Base-by-base conservation (phyloP, 1,284 basidiomycete genomes). In the Sporisorium exsertum region DNA sequence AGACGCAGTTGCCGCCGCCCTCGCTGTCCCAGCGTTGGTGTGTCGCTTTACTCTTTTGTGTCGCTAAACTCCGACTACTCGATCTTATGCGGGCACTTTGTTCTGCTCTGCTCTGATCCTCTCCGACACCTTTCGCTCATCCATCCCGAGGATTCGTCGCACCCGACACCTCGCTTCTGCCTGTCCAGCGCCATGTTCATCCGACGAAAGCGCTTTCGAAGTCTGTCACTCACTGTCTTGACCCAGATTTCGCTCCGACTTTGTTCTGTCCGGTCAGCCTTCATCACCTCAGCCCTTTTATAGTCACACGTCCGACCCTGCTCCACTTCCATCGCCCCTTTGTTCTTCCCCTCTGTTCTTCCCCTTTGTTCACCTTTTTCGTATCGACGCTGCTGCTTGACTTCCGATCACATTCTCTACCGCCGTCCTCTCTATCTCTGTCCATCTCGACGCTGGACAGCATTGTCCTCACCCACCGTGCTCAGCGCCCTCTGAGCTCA, bases 221-320 rank as follows among this genome's bases (percentile, higher is more conserved):
- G 43, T 20, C 43, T 26, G 9, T 15, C 46, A n/a, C 16, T 35
- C 35, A 4, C 37, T 40, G 37, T 16, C n/a, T n/a, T 40, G 16
- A 43, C 45, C 45, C 22, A 47, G 45, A 15, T 47, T 47, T 47
- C 7, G 24, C 24, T 26, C 24, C 2, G 40, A 6, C 8, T 32
- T 6, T 40, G 37, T 29, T 49, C 46, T 32, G 26, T 50, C 33
- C 47, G 5, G 22, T 40, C 52, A 12, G 24, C 29, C 27, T 42
- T 32, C 42, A 46, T 46, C 43, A 33, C 33, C 29, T 47, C 43
- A 57, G 27, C 43, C 32, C 54, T 29, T 57, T 57, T 46, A 57
- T 46, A 57, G 55, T 35, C 29, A 26, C 55, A 32, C 26, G 24
- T 12, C 29, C 18, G 9, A 29, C 47, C 10, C 9, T 13, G 47